Percentiles rank a stretch among this genome's conserved stretches.
These are phyloP conservation scores for Fusarium tanahbumbuense DNA, from an alignment of 2,329 filamentous ascomycete genomes.

Conservation along the genomic window DNA sequence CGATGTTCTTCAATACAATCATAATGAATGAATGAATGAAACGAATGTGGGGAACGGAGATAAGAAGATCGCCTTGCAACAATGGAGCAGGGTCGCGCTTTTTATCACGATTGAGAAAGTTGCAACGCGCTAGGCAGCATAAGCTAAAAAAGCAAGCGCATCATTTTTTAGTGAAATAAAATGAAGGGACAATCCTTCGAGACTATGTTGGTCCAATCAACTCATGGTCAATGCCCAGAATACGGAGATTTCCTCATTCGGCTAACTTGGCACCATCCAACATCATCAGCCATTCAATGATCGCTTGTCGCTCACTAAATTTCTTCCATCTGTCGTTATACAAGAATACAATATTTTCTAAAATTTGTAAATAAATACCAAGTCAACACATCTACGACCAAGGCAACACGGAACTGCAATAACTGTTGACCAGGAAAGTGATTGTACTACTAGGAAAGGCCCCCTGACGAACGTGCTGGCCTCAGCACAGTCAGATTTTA, in stretches of 20 bases:
- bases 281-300: not conserved
- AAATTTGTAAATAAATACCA: not conserved
- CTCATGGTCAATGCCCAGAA: not conserved
- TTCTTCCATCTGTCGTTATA: not conserved
- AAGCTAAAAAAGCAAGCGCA: not conserved
- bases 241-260: not conserved
- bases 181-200: constrained; percentile 14
- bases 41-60: not conserved
- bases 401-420: not conserved
- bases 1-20: not conserved
- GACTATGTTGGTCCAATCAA: not conserved
- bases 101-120: not conserved
- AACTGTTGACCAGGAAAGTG: not conserved
- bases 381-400: not conserved
- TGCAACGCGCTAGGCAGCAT: not conserved
- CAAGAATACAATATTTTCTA: not conserved
- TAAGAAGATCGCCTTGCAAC: not conserved
- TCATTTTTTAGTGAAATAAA: constrained; percentile 13
- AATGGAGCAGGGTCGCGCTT: not conserved
- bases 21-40: not conserved
- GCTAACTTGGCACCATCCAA: not conserved
- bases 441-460: not conserved
- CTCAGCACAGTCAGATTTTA: not conserved
- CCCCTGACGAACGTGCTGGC: not conserved
- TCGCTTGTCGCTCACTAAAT: not conserved